Evolutionary conservation across 192 early-diverging fungal species (phyloP).

Genomic region (Linnemannia exigua): DNA sequence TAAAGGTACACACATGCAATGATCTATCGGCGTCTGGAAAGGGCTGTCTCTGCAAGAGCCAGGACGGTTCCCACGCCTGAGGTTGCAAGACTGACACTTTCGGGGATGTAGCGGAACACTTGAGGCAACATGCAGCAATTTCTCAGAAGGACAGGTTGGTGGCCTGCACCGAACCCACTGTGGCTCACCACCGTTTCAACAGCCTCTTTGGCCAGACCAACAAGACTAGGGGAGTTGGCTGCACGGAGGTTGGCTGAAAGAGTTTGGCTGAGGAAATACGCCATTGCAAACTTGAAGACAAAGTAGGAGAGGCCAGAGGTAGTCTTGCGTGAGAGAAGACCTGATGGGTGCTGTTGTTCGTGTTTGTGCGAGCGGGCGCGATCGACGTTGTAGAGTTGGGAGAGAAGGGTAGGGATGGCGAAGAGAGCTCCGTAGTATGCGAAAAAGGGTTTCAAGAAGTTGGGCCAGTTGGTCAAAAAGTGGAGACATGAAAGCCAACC

Average conservation of each 20-base stretch:
- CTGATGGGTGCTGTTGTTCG: background rate
- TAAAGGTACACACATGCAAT: too few species aligned
- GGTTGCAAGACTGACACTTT: constrained; percentile 25
- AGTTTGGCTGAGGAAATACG: constrained; percentile 35
- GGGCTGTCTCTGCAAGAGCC: constrained; percentile 38
- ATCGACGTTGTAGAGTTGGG: constrained; percentile 49
- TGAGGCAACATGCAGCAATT: constrained; percentile 17
- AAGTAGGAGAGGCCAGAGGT: constrained; percentile 45
- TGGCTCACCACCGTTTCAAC: background rate
- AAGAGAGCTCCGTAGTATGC: constrained; percentile 46
- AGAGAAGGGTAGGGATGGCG: constrained; percentile 33
- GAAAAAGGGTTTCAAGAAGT: constrained; percentile 46
- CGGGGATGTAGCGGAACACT: constrained; percentile 42
- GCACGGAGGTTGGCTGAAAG: background rate
- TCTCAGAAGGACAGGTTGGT: background rate
- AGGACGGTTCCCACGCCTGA: constrained; percentile 41
- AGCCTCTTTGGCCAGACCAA: constrained; percentile 5
- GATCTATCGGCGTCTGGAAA: background rate
- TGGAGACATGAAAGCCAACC: constrained; percentile 5
- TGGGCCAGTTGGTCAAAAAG: constrained; percentile 41
- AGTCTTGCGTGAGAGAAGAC: constrained; percentile 25
- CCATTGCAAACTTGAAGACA: constrained; percentile 50
- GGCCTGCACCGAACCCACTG: too few species aligned
- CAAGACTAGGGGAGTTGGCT: background rate
- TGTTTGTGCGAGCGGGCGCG: constrained; percentile 1